A percentile compares a stretch with the other conserved stretches of the same genome.
Evolutionary conservation across 176 grass and related monocot species (phyloP).

Genomic region (Otatea glauca): DNA sequence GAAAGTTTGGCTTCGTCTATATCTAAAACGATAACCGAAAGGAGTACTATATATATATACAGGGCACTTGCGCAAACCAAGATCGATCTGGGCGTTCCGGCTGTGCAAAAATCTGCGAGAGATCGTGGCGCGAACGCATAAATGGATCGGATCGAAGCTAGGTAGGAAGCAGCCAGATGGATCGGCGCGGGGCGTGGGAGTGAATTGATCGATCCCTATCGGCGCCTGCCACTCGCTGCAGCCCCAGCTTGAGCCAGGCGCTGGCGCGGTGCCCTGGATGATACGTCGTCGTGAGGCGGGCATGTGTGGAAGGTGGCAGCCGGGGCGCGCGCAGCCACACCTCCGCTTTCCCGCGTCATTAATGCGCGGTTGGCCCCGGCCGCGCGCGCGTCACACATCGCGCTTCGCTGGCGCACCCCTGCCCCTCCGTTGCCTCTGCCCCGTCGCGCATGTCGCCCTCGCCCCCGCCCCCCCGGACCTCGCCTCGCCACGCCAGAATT

Average conservation of each 20-base stretch:
- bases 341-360: conserved; percentile 41
- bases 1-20: too few species aligned
- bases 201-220: neutral
- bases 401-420: conserved; percentile 48
- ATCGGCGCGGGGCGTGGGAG: neutral
- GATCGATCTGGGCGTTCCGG: too few species aligned
- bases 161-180: neutral
- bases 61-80: too few species aligned
- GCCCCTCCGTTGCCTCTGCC: conserved; percentile 46
- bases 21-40: too few species aligned
- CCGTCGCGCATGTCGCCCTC: conserved; percentile 35
- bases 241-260: neutral
- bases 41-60: too few species aligned
- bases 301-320: conserved; percentile 47
- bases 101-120: neutral
- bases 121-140: neutral
- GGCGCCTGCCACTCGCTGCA: neutral
- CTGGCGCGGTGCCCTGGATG: conserved; percentile 42
- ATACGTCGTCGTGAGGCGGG: conserved; percentile 60
- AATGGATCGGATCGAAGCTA: neutral
- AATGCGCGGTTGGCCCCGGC: conserved; percentile 38
- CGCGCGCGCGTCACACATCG: conserved; percentile 4
- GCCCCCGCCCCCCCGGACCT: neutral
- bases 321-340: conserved; percentile 38
- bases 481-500: neutral